A percentile compares a stretch with the other conserved stretches of the same genome.
Conservation (phyloP, 2,329 filamentous ascomycete species). For the Xylaria multiplex region DNA sequence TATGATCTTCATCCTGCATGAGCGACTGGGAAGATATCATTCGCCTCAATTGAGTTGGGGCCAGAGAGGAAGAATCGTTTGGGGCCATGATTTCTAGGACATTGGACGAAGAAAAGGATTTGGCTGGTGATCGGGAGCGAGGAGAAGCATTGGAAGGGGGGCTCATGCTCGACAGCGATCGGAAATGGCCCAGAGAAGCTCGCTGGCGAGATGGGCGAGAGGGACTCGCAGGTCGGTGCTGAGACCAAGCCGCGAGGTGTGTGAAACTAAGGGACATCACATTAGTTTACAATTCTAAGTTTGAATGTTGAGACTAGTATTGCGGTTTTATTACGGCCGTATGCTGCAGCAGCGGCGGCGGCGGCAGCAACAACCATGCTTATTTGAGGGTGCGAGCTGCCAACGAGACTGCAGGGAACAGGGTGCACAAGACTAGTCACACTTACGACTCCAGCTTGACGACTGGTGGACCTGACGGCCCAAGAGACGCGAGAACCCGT, state of each 20-base stretch:
- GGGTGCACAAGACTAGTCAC: slow-evolving; percentile 23
- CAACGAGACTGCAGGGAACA: slow-evolving; percentile 17
- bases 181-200: slow-evolving; percentile 59
- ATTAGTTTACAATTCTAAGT: slow-evolving; percentile 33
- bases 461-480: slow-evolving; percentile 48
- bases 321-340: slow-evolving; percentile 26
- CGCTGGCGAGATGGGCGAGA: slow-evolving; percentile 51
- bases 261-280: slow-evolving; percentile 58
- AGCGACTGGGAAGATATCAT: slow-evolving; percentile 53
- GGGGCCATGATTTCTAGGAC: slow-evolving; percentile 44
- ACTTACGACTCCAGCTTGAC: slow-evolving; percentile 52
- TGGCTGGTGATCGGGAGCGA: slow-evolving; percentile 53
- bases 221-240: slow-evolving; percentile 52
- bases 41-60: slow-evolving; percentile 48
- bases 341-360: slow-evolving; percentile 18
- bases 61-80: slow-evolving; percentile 47
- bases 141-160: slow-evolving; percentile 53
- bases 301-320: slow-evolving; percentile 3
- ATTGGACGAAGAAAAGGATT: slow-evolving; percentile 46
- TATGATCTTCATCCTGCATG: slow-evolving; percentile 69
- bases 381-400: slow-evolving; percentile 31
- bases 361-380: slow-evolving; percentile 21
- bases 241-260: slow-evolving; percentile 63
- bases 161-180: slow-evolving; percentile 63
- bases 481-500: slow-evolving; percentile 42